Conservation (phyloP, 1,139 yeast species). For the Pneumocystis oryctolagi region DNA sequence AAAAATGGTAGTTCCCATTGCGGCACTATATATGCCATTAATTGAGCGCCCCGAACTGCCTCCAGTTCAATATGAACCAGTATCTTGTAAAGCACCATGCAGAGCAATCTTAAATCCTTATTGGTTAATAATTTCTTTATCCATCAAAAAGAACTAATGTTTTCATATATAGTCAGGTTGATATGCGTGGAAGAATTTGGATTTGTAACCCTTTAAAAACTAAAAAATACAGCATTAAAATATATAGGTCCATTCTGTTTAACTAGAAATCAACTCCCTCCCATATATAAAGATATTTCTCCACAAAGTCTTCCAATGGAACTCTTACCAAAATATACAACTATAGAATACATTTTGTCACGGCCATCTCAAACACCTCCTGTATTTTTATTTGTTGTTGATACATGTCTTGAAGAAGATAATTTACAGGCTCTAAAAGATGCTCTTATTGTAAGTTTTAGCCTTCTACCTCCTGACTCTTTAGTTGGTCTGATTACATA, state of each 20-base stretch:
- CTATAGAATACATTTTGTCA: constrained; percentile 79
- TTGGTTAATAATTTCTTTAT: constrained; percentile 20
- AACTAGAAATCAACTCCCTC: constrained; percentile 72
- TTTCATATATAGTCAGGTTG: constrained; percentile 36
- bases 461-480: constrained; percentile 83
- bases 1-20: constrained; percentile 86
- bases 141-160: constrained; percentile 25
- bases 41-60: constrained; percentile 66
- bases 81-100: constrained; percentile 70
- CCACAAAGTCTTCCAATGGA: constrained; percentile 80
- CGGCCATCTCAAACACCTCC: constrained; percentile 89
- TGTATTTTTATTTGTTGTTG: constrained; percentile 79
- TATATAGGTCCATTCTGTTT: constrained; percentile 48
- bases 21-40: constrained; percentile 86
- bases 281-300: constrained; percentile 73
- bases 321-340: constrained; percentile 59
- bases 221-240: background rate
- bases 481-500: constrained; percentile 80
- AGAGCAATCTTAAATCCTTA: constrained; percentile 79
- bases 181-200: constrained; percentile 73
- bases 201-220: constrained; percentile 34
- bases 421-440: constrained; percentile 81
- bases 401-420: constrained; percentile 88
- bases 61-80: constrained; percentile 79
- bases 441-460: constrained; percentile 63